Percentiles rank a stretch among this genome's conserved stretches.
Conservation (phyloP, 2,329 filamentous ascomycete species). For the Cladosporium sp. region DNA sequence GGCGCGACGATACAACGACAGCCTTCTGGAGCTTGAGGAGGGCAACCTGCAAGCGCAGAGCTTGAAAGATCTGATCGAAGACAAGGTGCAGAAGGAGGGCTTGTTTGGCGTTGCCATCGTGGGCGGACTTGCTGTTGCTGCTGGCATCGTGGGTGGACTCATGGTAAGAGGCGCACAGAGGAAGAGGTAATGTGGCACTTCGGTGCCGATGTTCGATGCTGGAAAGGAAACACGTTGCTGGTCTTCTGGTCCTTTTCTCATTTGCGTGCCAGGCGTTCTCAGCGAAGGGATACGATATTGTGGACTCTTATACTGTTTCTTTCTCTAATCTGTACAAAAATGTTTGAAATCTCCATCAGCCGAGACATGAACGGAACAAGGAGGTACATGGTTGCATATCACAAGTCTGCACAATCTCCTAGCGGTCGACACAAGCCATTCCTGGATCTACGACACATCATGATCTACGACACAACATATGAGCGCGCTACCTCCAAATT, state of each 20-base stretch:
- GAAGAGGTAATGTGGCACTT: conserved; percentile 21
- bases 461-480: too few relatives aligned
- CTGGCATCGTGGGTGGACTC: conserved; percentile 86
- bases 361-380: background rate
- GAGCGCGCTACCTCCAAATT: too few relatives aligned
- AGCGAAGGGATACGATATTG: background rate
- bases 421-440: too few relatives aligned
- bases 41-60: conserved; percentile 87
- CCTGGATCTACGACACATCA: too few relatives aligned
- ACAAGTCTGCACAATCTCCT: too few relatives aligned
- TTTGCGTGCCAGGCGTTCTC: conserved; percentile 4
- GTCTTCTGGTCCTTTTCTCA: background rate
- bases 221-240: background rate
- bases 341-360: background rate
- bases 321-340: conserved; percentile 9
- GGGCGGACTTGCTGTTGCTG: conserved; percentile 85
- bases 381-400: too few relatives aligned
- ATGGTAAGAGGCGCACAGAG: conserved; percentile 65
- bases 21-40: conserved; percentile 85
- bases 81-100: conserved; percentile 92
- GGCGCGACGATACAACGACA: conserved; percentile 88
- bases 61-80: conserved; percentile 82
- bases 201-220: background rate
- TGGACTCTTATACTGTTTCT: background rate
- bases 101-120: conserved; percentile 92